Base-by-base conservation (phyloP, 805 yeast genomes). In the Candida ipomoeae region DNA sequence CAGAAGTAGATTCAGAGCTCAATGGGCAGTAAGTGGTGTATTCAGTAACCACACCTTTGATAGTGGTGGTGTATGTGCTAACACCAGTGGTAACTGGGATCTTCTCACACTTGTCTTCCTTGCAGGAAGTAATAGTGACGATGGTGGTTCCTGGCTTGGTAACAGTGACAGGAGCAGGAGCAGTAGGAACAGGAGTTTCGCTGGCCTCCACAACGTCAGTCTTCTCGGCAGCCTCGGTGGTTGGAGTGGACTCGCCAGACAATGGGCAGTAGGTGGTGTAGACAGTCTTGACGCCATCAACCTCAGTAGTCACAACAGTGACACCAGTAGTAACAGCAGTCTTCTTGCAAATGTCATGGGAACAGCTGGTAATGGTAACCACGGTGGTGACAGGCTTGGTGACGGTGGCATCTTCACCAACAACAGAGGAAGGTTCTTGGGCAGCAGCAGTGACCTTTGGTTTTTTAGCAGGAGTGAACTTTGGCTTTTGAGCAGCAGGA, bases 51-150 rank as follows among this genome's bases (percentile, higher is more conserved):
- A 49, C 45, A 21, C 54, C 52, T 14, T 48, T 32, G n/a, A 53
- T 39, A 17, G 57, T 55, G 39, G 50, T 34, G 38, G 55, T 52
- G 44, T 38, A 45, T 31, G 33, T 50, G 8, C 53, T 48, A 17
- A 52, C 45, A 13, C 61, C 61, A 6, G 61, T 57, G n/a, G 61
- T 55, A 23, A 50, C 51, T 6, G 59, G 51, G 15, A 62, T 55
- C 15, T 58, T 61, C 15, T 52, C 38, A 55, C 71, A 67, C 52
- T 56, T 57, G 60, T 63, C 48, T 48, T 69, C 68, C 23, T 65
- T 49, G 58, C 77, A 72, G n/a, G 71, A 65, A 48, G 75, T 71
- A 56, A 70, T 62, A 49, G 77, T 71, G 40, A 67, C 68, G 38
- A 63, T 62, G 13, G 58, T 49, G 38, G 56, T 50, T 18, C 39